A percentile compares a stretch with the other conserved stretches of the same genome.
These are phyloP conservation scores for Monosiga brevicollis DNA, from an alignment of 78 protist species.

Conservation along the genomic window DNA sequence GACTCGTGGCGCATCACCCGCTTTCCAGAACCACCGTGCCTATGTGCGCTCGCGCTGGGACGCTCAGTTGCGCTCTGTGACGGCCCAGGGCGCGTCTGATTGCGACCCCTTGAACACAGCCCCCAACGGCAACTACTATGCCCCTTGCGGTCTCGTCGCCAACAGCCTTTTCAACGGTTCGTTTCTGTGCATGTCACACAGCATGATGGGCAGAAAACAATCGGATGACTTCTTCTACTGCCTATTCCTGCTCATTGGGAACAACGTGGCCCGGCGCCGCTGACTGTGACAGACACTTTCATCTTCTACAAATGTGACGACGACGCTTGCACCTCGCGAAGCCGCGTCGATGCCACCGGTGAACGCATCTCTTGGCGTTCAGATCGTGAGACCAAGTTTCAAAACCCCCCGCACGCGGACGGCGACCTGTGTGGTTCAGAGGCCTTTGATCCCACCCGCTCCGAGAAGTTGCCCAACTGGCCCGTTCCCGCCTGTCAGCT, in stretches of 20 bases:
- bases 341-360: no score
- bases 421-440: not conserved
- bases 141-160: conserved; percentile 89
- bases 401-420: conserved; percentile 11
- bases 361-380: conserved; percentile 83
- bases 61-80: conserved; percentile 46
- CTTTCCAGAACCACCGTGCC: conserved; percentile 86
- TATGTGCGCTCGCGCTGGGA: conserved; percentile 50
- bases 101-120: conserved; percentile 61
- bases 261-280: conserved; percentile 5
- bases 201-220: not conserved
- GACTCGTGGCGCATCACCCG: conserved; percentile 17
- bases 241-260: not conserved
- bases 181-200: not conserved
- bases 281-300: no score
- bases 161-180: conserved; percentile 72
- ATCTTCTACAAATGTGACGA: no score
- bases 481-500: not conserved
- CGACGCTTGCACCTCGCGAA: no score
- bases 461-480: conserved; percentile 9
- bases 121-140: not conserved
- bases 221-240: not conserved
- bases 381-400: conserved; percentile 68
- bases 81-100: not conserved
- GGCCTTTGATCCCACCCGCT: not conserved